Evolutionary conservation across 352 stramenopile species (phyloP), one percentile per base, ranked within the genome.

Genomic region (Pythium brassicae): DNA sequence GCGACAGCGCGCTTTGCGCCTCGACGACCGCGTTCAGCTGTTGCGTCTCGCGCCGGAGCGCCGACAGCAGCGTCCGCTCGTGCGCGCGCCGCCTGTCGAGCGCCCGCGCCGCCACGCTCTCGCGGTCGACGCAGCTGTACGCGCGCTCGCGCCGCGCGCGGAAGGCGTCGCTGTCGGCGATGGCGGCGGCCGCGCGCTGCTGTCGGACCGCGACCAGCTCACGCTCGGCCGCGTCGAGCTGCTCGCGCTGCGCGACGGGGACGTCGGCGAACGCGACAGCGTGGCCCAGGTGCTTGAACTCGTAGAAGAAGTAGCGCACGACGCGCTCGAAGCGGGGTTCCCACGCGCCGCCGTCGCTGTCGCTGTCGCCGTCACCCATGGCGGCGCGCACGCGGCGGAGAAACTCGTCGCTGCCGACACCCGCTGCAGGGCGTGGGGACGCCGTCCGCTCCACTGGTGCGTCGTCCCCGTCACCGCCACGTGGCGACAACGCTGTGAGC

Each of bases 241-340:
- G 39, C 1, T 25, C 17, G 19, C 55, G 61, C 34, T 64, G 43
- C 1, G 57, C 40, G 0, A 62, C 19, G 0, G 46, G 23, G 11
- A 65, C 59, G 15, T 72, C 67, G 22, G 81, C 62, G 9, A 80
- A 80, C 27, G 69, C 39, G 1, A 72, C 62, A 8, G 62, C 50
- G 29, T 92, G 81, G 0, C 81, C 81, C 1, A 83, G 4, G 62
- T 85, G 62, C 59, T 83, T 85, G 51, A 89, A 89, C 54, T 92
- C 81, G 56, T 86, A 92, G 46, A 77, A 89, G 50, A 82, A 87
- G 29, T 85, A 62, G 1, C 70, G 72, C 43, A 83, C 75, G 23
- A 86, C 59, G 2, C 76, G 72, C 27, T 78, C 59, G 50, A 82
- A 86, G 6, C 75, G 73, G 40, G 55, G 39, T 46, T 88, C 70